Evolutionary conservation across 495 filamentous ascomycete genomes (phyloP), one percentile per base, ranked within the genome.

Genomic region (Penicillium paradoxum): DNA sequence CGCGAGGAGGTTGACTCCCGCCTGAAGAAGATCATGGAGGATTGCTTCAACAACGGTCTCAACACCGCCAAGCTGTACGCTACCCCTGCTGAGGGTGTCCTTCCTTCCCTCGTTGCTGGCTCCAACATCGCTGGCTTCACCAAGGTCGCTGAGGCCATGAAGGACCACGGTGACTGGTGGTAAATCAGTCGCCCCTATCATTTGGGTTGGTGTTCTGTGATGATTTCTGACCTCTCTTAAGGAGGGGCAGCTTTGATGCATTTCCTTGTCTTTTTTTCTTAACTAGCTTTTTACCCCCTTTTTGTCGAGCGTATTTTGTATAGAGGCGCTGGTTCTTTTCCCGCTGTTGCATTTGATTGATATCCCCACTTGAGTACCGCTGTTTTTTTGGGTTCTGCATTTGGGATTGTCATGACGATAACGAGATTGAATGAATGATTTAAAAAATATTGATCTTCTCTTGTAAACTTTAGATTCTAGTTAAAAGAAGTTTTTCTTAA

Each of bases 161-260:
- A 87, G 66, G 90, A 93, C 67, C 92, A 96, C 70, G 93, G 93
- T 65, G 92, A 97, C 75, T 98, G 91, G 92, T 98, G 91, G 91
- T 79, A 66, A 69, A 70, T 59, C 53, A 61, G 43, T 63, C 47
- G 22, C 40, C 39, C 33, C 44, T 17, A 40, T 36, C 38, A 25
- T 49, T 29, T 46, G 43, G 36, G 47, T n/a, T 53, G 47, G 40
- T 49, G 33, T 51, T 25, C 41, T 48, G 32, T 51, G 49, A 51
- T 38, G 30, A 42, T 54, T 57, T 53, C 54, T 40, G 49, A 55
- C 39, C 27, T 45, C 37, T 58, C 25, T 51, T 52, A 21, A 34
- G 37, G 53, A 53, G 47, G 46, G 41, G 34, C 42, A 33, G 49
- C 58, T 55, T 52, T 57, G 27, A 63, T 51, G 60, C 60, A 58